phyloP scores from a whole-genome alignment of 257 asterid genomes.

The Scutellaria minor region DNA sequence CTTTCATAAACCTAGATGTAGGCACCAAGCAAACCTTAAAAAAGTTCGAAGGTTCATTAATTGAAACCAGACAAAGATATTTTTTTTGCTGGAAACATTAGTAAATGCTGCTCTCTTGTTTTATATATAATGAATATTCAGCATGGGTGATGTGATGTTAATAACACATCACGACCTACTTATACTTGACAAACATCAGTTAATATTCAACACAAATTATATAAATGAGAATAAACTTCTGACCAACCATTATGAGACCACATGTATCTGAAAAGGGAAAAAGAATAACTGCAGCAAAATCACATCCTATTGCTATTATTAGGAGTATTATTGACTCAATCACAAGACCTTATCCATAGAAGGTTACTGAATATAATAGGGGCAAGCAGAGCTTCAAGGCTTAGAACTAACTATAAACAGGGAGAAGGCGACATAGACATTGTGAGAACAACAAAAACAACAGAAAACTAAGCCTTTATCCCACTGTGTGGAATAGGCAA shows the following conservation, averaged over 20 bases:
- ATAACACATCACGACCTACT: too few relatives aligned
- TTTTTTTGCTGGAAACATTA: background rate
- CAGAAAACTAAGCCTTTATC: too few relatives aligned
- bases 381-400: constrained; percentile 4
- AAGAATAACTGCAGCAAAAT: background rate
- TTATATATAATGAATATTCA: too few relatives aligned
- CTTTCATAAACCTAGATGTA: background rate
- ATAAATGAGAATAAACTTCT: background rate
- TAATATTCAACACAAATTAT: constrained; percentile 18
- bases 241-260: background rate
- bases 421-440: background rate
- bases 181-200: background rate
- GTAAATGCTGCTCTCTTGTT: background rate
- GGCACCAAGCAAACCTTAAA: background rate
- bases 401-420: background rate
- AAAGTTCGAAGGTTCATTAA: background rate
- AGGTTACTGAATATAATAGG: background rate
- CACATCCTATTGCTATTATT: background rate
- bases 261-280: background rate
- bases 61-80: background rate
- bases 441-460: background rate
- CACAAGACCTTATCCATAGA: background rate
- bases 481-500: too few relatives aligned
- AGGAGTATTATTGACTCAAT: background rate
- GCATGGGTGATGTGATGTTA: too few relatives aligned